Conservation (phyloP, 805 yeast genomes). For the Crinitomyces ghanaensis region DNA sequence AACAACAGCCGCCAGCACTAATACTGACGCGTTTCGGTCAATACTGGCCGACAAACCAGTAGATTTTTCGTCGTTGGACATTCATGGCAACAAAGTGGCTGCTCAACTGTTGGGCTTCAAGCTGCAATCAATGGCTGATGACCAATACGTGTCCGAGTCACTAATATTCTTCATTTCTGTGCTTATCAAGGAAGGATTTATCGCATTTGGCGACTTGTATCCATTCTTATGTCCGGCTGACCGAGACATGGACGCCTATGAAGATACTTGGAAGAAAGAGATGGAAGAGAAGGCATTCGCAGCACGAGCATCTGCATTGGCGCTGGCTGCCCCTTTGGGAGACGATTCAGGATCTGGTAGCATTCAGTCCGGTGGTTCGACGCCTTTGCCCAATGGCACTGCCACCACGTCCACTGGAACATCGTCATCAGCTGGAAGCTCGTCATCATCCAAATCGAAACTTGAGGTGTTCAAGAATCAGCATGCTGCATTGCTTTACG, state of each 20-base stretch:
- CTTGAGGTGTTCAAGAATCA: too few relatives aligned
- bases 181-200: slow-evolving; percentile 52
- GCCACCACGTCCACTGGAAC: too few relatives aligned
- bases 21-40: too few relatives aligned
- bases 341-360: slow-evolving; percentile 41
- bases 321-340: slow-evolving; percentile 74
- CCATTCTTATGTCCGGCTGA: slow-evolving; percentile 44
- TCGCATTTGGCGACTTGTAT: slow-evolving; percentile 53
- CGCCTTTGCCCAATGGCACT: too few relatives aligned
- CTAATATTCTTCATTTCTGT: slow-evolving; percentile 39
- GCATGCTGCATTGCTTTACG: slow-evolving; percentile 41
- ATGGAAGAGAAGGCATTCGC: slow-evolving; percentile 45
- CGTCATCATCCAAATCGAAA: too few relatives aligned
- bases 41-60: too few relatives aligned
- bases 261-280: slow-evolving; percentile 34
- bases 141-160: slow-evolving; percentile 17
- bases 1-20: too few relatives aligned
- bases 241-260: slow-evolving; percentile 33
- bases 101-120: slow-evolving; percentile 44
- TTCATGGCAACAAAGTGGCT: slow-evolving; percentile 46
- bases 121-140: slow-evolving; percentile 22
- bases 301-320: slow-evolving; percentile 67
- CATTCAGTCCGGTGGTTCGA: too few relatives aligned
- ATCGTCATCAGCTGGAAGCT: too few relatives aligned
- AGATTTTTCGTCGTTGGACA: too few relatives aligned